Percentiles rank a stretch among this genome's conserved stretches.
Evolutionary conservation across 2,329 filamentous ascomycete genomes (phyloP).

Genomic region (Aspergillus neoniger): DNA sequence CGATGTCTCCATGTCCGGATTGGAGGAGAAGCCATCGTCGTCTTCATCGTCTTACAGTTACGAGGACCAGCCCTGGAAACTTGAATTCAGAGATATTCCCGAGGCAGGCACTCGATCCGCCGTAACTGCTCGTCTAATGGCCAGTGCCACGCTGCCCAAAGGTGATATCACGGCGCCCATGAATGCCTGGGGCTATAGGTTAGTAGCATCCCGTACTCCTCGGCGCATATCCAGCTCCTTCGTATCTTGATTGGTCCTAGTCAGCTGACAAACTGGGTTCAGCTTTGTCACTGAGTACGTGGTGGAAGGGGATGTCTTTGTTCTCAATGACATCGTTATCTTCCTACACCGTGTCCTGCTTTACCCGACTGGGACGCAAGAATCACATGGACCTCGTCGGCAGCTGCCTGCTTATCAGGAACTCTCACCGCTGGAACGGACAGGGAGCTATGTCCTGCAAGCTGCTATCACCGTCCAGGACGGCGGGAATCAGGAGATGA

Average conservation of each 20-base stretch:
- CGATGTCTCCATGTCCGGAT: constrained; percentile 40
- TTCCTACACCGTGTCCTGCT: constrained; percentile 57
- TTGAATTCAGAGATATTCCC: constrained; percentile 53
- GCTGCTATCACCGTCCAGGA: constrained; percentile 60
- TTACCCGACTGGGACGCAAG: constrained; percentile 43
- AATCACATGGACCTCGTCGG: constrained; percentile 35
- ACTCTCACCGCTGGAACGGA: constrained; percentile 56
- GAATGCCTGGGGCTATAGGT: constrained; percentile 57
- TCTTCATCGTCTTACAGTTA: constrained; percentile 34
- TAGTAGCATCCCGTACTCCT: constrained; percentile 27
- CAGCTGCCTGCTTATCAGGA: constrained; percentile 47
- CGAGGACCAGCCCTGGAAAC: constrained; percentile 44
- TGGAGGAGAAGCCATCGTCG: constrained; percentile 20
- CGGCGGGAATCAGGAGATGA: constrained; percentile 54
- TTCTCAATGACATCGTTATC: constrained; percentile 59
- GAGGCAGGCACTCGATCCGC: constrained; percentile 55
- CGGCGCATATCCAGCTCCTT: neutral
- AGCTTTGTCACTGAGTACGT: constrained; percentile 62
- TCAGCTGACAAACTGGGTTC: constrained; percentile 13
- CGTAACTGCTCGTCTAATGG: constrained; percentile 56
- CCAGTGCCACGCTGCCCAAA: constrained; percentile 50
- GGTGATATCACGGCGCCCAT: constrained; percentile 55
- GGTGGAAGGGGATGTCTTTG: constrained; percentile 58
- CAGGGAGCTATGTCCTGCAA: constrained; percentile 60
- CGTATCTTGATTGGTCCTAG: constrained; percentile 7